phyloP scores from a whole-genome alignment of 2,329 filamentous ascomycete genomes.

The Hymenoscyphus albidus region DNA sequence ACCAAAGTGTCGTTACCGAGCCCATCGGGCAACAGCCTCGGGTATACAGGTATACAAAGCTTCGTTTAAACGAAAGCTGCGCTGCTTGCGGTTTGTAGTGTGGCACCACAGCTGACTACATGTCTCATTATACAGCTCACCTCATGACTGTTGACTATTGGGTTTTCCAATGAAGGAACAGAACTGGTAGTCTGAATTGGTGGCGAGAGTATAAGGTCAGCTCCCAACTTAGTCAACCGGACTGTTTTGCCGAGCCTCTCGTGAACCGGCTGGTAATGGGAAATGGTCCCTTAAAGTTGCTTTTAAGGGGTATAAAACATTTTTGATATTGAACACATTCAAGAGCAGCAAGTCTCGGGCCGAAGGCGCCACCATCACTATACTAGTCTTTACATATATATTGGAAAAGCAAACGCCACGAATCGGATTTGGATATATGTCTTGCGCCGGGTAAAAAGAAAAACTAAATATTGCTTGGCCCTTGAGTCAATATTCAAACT shows the following conservation, averaged over 20 bases:
- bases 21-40: background rate
- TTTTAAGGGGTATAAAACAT: slow-evolving; percentile 8
- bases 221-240: background rate
- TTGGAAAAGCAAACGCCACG: background rate
- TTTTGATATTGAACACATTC: slow-evolving; percentile 11
- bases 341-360: slow-evolving; percentile 1
- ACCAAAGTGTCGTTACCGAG: background rate
- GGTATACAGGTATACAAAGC: background rate
- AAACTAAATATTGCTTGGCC: slow-evolving; percentile 5
- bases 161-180: background rate
- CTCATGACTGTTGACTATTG: background rate
- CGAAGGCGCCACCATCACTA: slow-evolving; percentile 3
- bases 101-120: background rate
- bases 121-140: background rate
- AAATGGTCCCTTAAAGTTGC: slow-evolving; percentile 1
- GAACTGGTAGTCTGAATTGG: background rate
- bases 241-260: background rate
- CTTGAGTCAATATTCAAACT: slow-evolving; percentile 8
- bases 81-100: background rate
- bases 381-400: background rate
- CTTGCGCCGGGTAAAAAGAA: slow-evolving; percentile 12
- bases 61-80: background rate
- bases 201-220: background rate
- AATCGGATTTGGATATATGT: slow-evolving; percentile 17
- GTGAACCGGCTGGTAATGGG: background rate